phyloP scores from a whole-genome alignment of 345 rosid species.

The Melaleuca quinquenervia region DNA sequence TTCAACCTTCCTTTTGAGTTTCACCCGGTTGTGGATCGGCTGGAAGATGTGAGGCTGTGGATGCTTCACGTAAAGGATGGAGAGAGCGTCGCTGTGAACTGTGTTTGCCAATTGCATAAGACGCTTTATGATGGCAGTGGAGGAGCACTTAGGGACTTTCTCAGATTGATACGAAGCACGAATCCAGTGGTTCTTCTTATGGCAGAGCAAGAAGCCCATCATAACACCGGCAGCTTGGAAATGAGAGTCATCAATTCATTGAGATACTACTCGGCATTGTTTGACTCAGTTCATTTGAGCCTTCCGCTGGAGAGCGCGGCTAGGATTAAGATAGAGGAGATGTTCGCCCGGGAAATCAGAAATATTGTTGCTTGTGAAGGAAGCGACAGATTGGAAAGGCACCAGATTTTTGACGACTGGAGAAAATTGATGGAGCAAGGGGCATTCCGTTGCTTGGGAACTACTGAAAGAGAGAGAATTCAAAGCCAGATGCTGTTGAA shows the following conservation, averaged over 20 bases:
- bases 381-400: constrained; percentile 75
- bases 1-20: constrained; percentile 85
- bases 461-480: constrained; percentile 60
- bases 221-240: constrained; percentile 41
- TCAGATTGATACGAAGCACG: constrained; percentile 79
- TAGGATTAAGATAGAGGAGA: constrained; percentile 73
- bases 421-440: constrained; percentile 72
- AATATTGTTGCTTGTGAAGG: constrained; percentile 89
- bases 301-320: constrained; percentile 55
- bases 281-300: constrained; percentile 52
- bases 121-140: constrained; percentile 61
- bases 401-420: constrained; percentile 57
- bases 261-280: constrained; percentile 67
- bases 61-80: constrained; percentile 97
- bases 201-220: constrained; percentile 85
- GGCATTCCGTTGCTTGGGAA: constrained; percentile 50
- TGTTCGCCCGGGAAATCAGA: constrained; percentile 74
- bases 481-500: constrained; percentile 82
- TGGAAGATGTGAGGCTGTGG: constrained; percentile 97
- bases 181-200: constrained; percentile 51
- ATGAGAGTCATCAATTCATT: constrained; percentile 60
- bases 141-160: constrained; percentile 59
- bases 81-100: constrained; percentile 73
- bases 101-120: constrained; percentile 82
- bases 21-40: constrained; percentile 88